Percentiles rank a stretch among this genome's conserved stretches.
Evolutionary conservation across 1,139 yeast genomes (phyloP).

Genomic region (Saccharomyces hybrid): DNA sequence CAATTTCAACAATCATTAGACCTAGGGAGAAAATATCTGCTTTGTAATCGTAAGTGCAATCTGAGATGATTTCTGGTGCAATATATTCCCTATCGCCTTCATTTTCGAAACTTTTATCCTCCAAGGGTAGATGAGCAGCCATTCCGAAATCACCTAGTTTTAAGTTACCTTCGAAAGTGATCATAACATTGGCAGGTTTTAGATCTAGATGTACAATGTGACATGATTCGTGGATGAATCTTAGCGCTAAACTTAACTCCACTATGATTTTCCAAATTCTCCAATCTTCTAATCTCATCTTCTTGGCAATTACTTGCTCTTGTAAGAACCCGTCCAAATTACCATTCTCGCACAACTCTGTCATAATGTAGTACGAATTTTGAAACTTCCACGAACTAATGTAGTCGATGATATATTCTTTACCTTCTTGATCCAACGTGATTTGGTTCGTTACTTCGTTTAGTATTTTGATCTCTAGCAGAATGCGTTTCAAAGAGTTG

Average conservation of each 20-base stretch:
- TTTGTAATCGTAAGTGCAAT: slow-evolving; percentile 76
- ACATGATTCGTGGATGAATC: slow-evolving; percentile 65
- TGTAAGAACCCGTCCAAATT: slow-evolving; percentile 76
- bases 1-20: slow-evolving; percentile 84
- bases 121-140: slow-evolving; percentile 49
- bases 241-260: slow-evolving; percentile 71
- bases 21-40: slow-evolving; percentile 95
- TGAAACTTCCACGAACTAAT: slow-evolving; percentile 76
- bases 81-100: slow-evolving; percentile 97
- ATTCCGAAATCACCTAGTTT: slow-evolving; percentile 61
- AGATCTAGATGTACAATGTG: slow-evolving; percentile 78
- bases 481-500: slow-evolving; percentile 31
- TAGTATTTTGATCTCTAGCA: slow-evolving; percentile 34
- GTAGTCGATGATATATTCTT: slow-evolving; percentile 70
- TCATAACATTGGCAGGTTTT: slow-evolving; percentile 90
- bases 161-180: slow-evolving; percentile 86
- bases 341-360: slow-evolving; percentile 93
- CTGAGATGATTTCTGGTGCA: slow-evolving; percentile 89
- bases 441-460: slow-evolving; percentile 18
- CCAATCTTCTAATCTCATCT: slow-evolving; percentile 67
- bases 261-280: slow-evolving; percentile 93
- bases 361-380: slow-evolving; percentile 79
- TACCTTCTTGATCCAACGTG: slow-evolving; percentile 56
- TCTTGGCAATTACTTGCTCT: slow-evolving; percentile 61
- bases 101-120: slow-evolving; percentile 56